Conservation (phyloP, 192 early-diverging fungal species). For the Oehlia diaphana region DNA sequence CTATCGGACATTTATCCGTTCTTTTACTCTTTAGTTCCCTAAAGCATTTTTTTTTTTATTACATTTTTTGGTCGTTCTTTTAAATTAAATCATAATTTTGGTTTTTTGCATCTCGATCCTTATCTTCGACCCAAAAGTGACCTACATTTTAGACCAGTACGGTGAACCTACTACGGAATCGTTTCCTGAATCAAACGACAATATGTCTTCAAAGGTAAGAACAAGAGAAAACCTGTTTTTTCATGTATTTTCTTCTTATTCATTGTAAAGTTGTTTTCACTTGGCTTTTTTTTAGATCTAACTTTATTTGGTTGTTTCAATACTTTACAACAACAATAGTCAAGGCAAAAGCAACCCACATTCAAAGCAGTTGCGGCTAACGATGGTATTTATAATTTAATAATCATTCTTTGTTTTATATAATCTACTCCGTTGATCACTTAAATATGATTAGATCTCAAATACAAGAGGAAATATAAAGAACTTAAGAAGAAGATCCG, state of each 20-base stretch:
- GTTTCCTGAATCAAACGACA: neutral
- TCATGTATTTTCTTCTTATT: neutral
- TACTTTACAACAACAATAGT: constrained; percentile 6
- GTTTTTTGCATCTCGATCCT: neutral
- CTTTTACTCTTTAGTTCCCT: neutral
- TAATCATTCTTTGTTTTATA: neutral
- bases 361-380: constrained; percentile 16
- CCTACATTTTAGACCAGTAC: constrained; percentile 3
- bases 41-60: neutral
- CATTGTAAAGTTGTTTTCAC: neutral
- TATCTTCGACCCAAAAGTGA: constrained; percentile 6
- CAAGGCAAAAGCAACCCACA: constrained; percentile 11
- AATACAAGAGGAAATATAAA: constrained; percentile 40
- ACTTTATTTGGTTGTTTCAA: neutral
- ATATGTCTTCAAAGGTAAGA: constrained; percentile 29
- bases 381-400: constrained; percentile 3
- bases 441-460: constrained; percentile 15
- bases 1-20: constrained; percentile 23
- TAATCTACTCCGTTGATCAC: neutral
- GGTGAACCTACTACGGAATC: neutral
- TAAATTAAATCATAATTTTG: neutral
- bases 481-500: constrained; percentile 42
- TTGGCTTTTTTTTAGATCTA: neutral
- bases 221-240: neutral
- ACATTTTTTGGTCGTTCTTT: constrained; percentile 3